Conservation (phyloP, 1,284 basidiomycete species). For the Cryptococcus sp. region DNA sequence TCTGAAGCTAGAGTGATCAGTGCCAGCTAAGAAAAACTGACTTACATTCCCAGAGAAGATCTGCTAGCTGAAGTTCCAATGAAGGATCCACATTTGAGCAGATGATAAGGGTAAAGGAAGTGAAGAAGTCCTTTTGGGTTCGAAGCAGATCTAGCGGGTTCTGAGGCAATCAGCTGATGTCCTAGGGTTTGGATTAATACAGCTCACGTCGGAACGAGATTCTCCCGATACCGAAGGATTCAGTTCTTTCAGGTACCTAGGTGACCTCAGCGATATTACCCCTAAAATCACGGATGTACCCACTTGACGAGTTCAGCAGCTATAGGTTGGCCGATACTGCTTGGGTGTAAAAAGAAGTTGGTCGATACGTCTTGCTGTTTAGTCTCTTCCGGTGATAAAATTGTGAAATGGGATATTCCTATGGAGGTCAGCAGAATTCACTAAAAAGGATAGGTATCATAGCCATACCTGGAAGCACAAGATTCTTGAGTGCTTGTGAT, state of each 20-base stretch:
- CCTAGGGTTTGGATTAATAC: background rate
- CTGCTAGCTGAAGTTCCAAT: conserved; percentile 59
- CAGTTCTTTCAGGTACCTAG: conserved; percentile 66
- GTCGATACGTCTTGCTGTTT: conserved; percentile 77
- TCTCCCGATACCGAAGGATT: conserved; percentile 78
- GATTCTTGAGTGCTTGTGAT: conserved; percentile 85
- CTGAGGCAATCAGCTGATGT: conserved; percentile 22
- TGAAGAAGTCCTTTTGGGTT: conserved; percentile 53
- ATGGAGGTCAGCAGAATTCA: background rate
- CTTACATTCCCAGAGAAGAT: conserved; percentile 61
- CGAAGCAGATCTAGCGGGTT: conserved; percentile 59
- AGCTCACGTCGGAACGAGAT: conserved; percentile 56
- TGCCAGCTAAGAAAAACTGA: background rate
- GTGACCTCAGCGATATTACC: background rate
- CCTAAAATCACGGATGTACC: conserved; percentile 1
- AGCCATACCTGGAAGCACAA: conserved; percentile 72
- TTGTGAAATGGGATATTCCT: conserved; percentile 82
- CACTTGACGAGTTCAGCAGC: conserved; percentile 71
- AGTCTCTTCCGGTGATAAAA: conserved; percentile 66
- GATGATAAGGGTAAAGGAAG: conserved; percentile 72
- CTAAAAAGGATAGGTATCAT: background rate
- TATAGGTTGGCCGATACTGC: conserved; percentile 71
- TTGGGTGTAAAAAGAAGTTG: conserved; percentile 87
- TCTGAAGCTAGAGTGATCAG: conserved; percentile 26
- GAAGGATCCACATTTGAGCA: conserved; percentile 67